These are phyloP conservation scores for Megacollybia marginata DNA, from an alignment of 768 basidiomycete species.

Conservation along the genomic window DNA sequence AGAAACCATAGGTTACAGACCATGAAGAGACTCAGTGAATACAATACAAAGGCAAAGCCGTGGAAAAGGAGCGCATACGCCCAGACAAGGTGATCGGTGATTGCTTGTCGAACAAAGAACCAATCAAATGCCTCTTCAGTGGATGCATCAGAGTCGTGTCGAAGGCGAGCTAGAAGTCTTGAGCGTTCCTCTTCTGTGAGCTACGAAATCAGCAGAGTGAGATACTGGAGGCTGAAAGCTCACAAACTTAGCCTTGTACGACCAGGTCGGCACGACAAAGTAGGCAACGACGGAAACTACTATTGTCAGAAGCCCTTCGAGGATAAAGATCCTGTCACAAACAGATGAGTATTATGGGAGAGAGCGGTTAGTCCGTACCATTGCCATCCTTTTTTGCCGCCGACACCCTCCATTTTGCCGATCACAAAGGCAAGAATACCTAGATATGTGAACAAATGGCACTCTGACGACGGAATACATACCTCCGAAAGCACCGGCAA, in stretches of 20 bases:
- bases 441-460: constrained; percentile 9
- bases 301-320: constrained; percentile 48
- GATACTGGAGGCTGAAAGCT: constrained; percentile 2
- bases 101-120: constrained; percentile 47
- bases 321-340: constrained; percentile 41
- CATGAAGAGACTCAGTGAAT: constrained; percentile 53
- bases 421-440: constrained; percentile 54
- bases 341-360: neutral
- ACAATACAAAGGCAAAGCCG: constrained; percentile 51
- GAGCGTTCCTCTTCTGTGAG: constrained; percentile 44
- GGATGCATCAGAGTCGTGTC: constrained; percentile 47
- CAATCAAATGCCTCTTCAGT: constrained; percentile 49
- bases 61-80: constrained; percentile 55
- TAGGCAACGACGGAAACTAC: constrained; percentile 28
- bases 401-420: constrained; percentile 53
- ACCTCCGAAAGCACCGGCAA: constrained; percentile 62
- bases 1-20: constrained; percentile 17
- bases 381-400: constrained; percentile 54
- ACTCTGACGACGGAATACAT: constrained; percentile 1
- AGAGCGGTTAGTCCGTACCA: constrained; percentile 27
- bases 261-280: constrained; percentile 29
- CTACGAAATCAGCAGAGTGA: constrained; percentile 17
- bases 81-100: constrained; percentile 54
- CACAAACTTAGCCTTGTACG: constrained; percentile 27
- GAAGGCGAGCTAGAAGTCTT: constrained; percentile 40